Evolutionary conservation across 75 land plant genomes (phyloP).

Genomic region (Selaginella moellendorffii): DNA sequence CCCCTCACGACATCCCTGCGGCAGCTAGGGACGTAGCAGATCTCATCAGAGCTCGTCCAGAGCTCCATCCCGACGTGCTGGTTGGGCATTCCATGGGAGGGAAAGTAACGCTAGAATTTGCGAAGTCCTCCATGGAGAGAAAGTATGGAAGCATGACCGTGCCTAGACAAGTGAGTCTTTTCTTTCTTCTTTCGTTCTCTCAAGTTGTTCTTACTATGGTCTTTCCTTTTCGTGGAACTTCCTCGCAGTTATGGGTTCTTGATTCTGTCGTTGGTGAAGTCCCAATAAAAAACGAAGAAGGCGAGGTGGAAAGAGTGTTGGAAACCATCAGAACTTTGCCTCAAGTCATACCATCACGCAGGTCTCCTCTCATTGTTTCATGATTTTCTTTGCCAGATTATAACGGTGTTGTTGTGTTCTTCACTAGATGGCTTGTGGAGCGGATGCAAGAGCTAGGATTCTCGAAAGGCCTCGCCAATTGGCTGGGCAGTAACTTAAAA

Average conservation of each 20-base stretch:
- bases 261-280: conserved; percentile 88
- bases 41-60: conserved; percentile 37
- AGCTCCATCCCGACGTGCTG: conserved; percentile 68
- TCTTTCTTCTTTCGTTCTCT: neutral
- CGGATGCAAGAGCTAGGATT: conserved; percentile 65
- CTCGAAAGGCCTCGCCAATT: conserved; percentile 70
- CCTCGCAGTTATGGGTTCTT: conserved; percentile 74
- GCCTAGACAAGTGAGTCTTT: conserved; percentile 56
- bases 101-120: conserved; percentile 71
- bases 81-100: conserved; percentile 92
- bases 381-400: neutral
- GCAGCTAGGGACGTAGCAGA: conserved; percentile 82
- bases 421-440: conserved; percentile 91
- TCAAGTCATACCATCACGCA: conserved; percentile 57
- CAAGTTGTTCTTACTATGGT: neutral
- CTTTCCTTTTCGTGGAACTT: neutral
- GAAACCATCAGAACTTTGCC: conserved; percentile 48
- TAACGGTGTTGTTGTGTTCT: neutral
- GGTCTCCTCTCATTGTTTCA: too few species aligned
- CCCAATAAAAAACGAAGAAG: conserved; percentile 31
- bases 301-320: conserved; percentile 84
- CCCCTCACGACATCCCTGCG: conserved; percentile 63
- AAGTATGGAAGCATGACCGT: conserved; percentile 38
- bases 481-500: conserved; percentile 87
- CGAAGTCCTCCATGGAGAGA: conserved; percentile 39